Evolutionary conservation across 768 basidiomycete species (phyloP), one percentile per base, ranked within the genome.

Genomic region (Podaxis sp.): DNA sequence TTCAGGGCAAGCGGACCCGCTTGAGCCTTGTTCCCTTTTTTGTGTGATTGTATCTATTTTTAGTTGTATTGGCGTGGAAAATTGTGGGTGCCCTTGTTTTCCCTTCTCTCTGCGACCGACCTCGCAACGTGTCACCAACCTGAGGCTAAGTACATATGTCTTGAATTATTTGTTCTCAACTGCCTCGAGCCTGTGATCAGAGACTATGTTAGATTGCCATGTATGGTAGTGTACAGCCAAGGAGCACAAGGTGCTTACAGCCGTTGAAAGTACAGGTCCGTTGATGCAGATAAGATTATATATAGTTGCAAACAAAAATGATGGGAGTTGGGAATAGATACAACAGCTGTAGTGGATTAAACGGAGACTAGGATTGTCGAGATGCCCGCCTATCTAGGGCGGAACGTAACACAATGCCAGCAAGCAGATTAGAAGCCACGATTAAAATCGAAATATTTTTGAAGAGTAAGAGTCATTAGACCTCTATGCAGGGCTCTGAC

Each of bases 401-500:
- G 25, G 19, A 25, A 50, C 19, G 22, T 12, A 27, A 25, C 24
- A 50, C 19, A 27, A 50, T 12, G 12, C 49, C 49, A 27, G 24
- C 22, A 50, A 25, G 19, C 19, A 12, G 3, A 22, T n/a, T 11
- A 50, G 19, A 46, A 46, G 43, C 7, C 17, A 46, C 40, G 17
- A 19, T 7, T n/a, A 15, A 17, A 15, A 4, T 19, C 43, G 19
- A 46, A 13, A 46, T 19, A 5, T 6, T 50, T 50, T 50, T 24
- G 11, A 50, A 12, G 49, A 24, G 24, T 55, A 17, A 22, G 19
- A 17, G 19, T 2, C 29, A 11, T 27, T 17, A 38, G 15, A 36
- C 36, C 17, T 6, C 36, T 55, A 61, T 61, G 60, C 60, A 55
- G 60, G 60, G 43, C 60, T 61, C 43, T 55, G 53, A 27, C 60